Evolutionary conservation across 129 eudicot genomes (phyloP), one percentile per base, ranked within the genome.

Genomic region (Flaveria robusta): DNA sequence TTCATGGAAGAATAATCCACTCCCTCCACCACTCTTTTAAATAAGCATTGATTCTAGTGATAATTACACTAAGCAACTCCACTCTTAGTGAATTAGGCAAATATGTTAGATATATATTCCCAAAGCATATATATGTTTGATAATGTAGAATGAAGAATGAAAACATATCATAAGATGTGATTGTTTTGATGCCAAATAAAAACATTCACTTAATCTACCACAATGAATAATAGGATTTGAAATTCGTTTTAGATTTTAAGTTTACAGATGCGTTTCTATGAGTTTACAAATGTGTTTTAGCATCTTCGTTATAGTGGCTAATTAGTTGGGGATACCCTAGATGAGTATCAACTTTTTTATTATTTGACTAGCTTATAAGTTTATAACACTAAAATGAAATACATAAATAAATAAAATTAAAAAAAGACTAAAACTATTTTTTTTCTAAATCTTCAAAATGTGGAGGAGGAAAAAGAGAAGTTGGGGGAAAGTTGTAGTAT

Each of bases 1-100:
- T 74, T 78, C 76, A 27, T 60, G 88, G 88, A 69, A 81, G 84
- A 78, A 85, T 81, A 74, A 71, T 62, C 65, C 43, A 75, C 69
- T 41, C 41, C 39, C 39, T 34, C 39, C 39, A 34, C 39, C 39
- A 34, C 39, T 34, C 39, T 5, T 2, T 3, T 2, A 71, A 77
- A 37, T 22, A 27, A 19, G 31, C 20, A 52, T 49, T n/a, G 18
- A 74, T 27, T 70, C 65, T 41, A 49, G 11, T 39, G 22, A 77
- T 66, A 27, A 34, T 56, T 39, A 43, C 68, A 24, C n/a, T 77
- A 59, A 54, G 19, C 58, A 76, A 70, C 69, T 68, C 24, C 70
- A 31, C 56, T 56, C 70, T 58, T 9, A 19, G 51, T 43, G 20
- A 78, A 43, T 69, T 58, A 78, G 23, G 55, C 16, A n/a, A 12